phyloP scores from a whole-genome alignment of 306 rosid species.

The Lupinus albus region DNA sequence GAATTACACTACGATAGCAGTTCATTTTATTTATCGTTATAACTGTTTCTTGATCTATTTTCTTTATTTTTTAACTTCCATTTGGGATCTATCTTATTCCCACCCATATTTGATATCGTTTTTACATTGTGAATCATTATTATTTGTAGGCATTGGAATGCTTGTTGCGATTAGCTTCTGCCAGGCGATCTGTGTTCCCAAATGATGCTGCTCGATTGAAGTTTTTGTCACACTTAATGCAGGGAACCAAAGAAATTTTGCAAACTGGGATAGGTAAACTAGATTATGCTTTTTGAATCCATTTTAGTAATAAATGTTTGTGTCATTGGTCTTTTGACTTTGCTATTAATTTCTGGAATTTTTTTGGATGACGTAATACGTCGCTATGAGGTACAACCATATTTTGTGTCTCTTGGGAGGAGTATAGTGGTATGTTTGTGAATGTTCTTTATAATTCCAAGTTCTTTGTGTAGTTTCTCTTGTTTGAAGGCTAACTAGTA shows the following conservation, averaged over 20 bases:
- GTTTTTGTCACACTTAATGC: slow-evolving; percentile 55
- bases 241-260: slow-evolving; percentile 55
- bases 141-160: slow-evolving; percentile 54
- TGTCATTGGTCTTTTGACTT: not conserved
- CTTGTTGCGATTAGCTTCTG: slow-evolving; percentile 55
- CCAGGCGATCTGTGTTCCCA: slow-evolving; percentile 51
- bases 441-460: not conserved
- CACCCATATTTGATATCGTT: not conserved
- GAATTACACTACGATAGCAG: not conserved
- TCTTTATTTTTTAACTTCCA: not conserved
- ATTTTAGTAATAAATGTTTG: not conserved
- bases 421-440: not conserved
- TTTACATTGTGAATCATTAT: slow-evolving; percentile 2
- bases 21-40: not conserved
- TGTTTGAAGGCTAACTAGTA: not conserved
- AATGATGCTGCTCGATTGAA: slow-evolving; percentile 47
- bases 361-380: not conserved
- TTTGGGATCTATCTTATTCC: not conserved
- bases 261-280: slow-evolving; percentile 50
- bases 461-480: not conserved
- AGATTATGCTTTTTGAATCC: slow-evolving; percentile 3
- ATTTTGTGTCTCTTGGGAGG: not conserved
- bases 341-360: not conserved
- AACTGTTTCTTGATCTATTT: slow-evolving; percentile 5
- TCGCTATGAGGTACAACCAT: not conserved